Percentiles rank a stretch among this genome's conserved stretches.
These are phyloP conservation scores for Tephrocybe sp. DNA, from an alignment of 768 basidiomycete species.

Conservation along the genomic window DNA sequence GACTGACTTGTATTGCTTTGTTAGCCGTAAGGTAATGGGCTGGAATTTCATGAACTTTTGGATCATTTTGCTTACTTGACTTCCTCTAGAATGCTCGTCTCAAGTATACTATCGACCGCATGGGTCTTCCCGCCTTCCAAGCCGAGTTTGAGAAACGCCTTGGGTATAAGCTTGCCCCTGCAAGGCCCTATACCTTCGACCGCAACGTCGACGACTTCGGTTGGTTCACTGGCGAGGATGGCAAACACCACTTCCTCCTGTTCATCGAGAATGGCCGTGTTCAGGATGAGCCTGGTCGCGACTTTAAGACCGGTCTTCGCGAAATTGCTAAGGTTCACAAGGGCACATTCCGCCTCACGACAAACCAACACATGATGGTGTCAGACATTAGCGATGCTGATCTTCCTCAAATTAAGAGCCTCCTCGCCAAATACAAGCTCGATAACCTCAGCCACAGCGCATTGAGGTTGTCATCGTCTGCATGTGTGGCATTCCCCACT, in stretches of 20 bases:
- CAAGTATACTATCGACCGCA: slow-evolving; percentile 96
- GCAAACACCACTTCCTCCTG: slow-evolving; percentile 85
- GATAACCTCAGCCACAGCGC: slow-evolving; percentile 82
- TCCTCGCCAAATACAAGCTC: slow-evolving; percentile 83
- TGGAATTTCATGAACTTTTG: neutral
- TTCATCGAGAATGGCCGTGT: slow-evolving; percentile 98
- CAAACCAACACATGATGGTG: slow-evolving; percentile 92
- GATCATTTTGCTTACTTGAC: slow-evolving; percentile 6
- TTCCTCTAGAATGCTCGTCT: slow-evolving; percentile 73
- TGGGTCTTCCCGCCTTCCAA: slow-evolving; percentile 87
- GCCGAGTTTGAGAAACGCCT: slow-evolving; percentile 87
- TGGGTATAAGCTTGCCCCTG: slow-evolving; percentile 72
- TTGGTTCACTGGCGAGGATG: slow-evolving; percentile 86
- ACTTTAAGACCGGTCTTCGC: slow-evolving; percentile 89
- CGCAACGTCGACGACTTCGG: slow-evolving; percentile 93
- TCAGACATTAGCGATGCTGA: slow-evolving; percentile 79
- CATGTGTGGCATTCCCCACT: slow-evolving; percentile 97
- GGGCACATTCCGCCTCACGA: slow-evolving; percentile 89
- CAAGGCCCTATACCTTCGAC: slow-evolving; percentile 77
- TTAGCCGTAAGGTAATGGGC: slow-evolving; percentile 53
- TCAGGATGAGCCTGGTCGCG: slow-evolving; percentile 86
- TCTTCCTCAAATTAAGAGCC: slow-evolving; percentile 68
- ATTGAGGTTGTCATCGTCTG: slow-evolving; percentile 84
- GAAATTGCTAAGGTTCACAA: slow-evolving; percentile 95
- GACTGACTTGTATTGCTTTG: slow-evolving; percentile 5